These are phyloP conservation scores for Balamuthia mandrillaris DNA, from an alignment of 208 protist species.

Conservation along the genomic window DNA sequence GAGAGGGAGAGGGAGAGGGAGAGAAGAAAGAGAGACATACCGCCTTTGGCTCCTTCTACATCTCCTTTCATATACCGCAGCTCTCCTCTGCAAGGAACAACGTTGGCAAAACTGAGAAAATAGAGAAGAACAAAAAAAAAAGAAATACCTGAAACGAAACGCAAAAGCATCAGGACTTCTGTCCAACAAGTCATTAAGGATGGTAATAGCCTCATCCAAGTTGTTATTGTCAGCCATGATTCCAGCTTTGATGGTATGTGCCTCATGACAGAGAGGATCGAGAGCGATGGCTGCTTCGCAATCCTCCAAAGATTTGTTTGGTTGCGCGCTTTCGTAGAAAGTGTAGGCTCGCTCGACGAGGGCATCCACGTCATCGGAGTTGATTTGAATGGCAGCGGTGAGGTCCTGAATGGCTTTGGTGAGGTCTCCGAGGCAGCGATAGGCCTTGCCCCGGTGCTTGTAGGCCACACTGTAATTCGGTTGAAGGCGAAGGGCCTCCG, in stretches of 20 bases:
- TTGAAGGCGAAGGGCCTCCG: background rate
- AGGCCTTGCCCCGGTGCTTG: slow-evolving; percentile 1
- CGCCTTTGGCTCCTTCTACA: background rate
- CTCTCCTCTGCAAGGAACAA: too few species aligned
- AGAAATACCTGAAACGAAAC: background rate
- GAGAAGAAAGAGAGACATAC: too few species aligned
- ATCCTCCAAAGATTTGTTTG: background rate
- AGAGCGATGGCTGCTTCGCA: background rate
- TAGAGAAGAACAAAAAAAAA: too few species aligned
- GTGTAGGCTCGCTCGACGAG: background rate
- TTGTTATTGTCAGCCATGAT: background rate
- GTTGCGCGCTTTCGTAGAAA: background rate
- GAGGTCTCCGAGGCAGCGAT: background rate
- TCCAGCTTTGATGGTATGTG: background rate
- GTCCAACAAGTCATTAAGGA: background rate
- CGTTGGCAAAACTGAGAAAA: too few species aligned
- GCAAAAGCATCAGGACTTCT: background rate
- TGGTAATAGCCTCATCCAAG: background rate
- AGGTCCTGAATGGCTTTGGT: background rate
- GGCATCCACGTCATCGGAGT: background rate
- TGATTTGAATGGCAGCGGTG: background rate
- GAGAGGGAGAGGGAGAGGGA: too few species aligned
- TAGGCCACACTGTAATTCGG: background rate
- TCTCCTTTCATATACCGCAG: background rate
- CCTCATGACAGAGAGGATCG: background rate